phyloP scores from a whole-genome alignment of 371 early-diverging fungal genomes.

The Mortierella sp. region DNA sequence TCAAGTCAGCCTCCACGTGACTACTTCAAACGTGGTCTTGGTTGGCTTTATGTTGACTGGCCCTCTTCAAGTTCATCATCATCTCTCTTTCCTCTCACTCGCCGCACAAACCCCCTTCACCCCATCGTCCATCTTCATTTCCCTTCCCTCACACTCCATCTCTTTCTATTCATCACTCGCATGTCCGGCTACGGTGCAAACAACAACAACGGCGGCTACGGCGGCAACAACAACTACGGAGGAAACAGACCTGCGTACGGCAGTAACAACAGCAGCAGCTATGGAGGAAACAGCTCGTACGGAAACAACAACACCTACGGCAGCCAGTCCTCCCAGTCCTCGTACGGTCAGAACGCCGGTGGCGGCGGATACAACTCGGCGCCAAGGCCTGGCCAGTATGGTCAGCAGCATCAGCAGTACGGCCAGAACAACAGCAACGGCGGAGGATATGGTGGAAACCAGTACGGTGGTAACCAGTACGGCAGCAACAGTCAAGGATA shows the following conservation, averaged over 20 bases:
- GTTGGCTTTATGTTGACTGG: not conserved
- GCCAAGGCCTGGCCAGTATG: conserved; percentile 31
- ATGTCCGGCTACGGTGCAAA: conserved; percentile 8
- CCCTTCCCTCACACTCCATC: not conserved
- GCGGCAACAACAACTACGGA: conserved; percentile 25
- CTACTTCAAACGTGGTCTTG: not conserved
- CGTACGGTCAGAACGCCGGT: conserved; percentile 25
- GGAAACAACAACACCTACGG: not conserved
- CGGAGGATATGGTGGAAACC: conserved; percentile 42
- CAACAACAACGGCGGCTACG: too few species aligned
- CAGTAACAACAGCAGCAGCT: conserved; percentile 14
- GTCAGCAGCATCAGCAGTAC: conserved; percentile 41
- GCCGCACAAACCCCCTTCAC: not conserved
- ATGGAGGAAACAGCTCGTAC: conserved; percentile 8
- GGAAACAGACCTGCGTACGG: conserved; percentile 23
- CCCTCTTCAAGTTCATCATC: not conserved
- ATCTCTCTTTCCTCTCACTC: not conserved
- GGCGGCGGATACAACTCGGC: conserved; percentile 24
- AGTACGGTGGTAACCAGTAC: conserved; percentile 18
- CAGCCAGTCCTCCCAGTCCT: conserved; percentile 6
- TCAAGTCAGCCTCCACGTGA: not conserved
- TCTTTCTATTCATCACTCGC: not conserved
- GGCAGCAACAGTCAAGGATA: conserved; percentile 40
- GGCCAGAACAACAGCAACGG: conserved; percentile 38
- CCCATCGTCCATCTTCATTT: not conserved